Percentiles rank a stretch among this genome's conserved stretches.
Conservation (phyloP, 495 filamentous ascomycete species). For the Xylaria cubensis region DNA sequence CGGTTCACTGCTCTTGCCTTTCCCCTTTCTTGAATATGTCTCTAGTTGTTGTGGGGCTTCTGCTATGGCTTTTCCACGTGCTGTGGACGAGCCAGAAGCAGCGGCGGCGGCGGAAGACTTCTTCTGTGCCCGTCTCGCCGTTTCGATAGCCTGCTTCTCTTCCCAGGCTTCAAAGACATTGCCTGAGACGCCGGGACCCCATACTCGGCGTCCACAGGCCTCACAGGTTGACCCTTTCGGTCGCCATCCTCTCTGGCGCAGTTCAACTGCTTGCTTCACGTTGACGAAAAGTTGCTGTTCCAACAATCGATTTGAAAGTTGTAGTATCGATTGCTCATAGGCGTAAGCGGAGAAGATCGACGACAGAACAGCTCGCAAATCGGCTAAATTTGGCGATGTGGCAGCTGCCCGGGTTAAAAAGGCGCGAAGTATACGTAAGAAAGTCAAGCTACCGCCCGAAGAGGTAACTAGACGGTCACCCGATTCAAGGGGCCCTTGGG, state of each 20-base stretch:
- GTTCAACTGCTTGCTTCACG: conserved; percentile 73
- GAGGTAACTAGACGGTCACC: conserved; percentile 44
- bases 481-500: conserved; percentile 41
- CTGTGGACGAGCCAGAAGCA: conserved; percentile 30
- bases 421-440: conserved; percentile 86
- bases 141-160: conserved; percentile 60
- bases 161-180: conserved; percentile 85
- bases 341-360: conserved; percentile 95
- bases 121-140: conserved; percentile 46
- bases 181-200: conserved; percentile 86
- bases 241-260: conserved; percentile 89
- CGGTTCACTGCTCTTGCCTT: conserved; percentile 41
- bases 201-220: conserved; percentile 79
- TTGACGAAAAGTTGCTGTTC: conserved; percentile 90
- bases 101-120: conserved; percentile 30
- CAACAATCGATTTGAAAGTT: conserved; percentile 82
- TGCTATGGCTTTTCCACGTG: conserved; percentile 42
- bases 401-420: conserved; percentile 85
- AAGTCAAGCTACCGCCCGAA: conserved; percentile 68
- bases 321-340: conserved; percentile 87
- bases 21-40: conserved; percentile 41
- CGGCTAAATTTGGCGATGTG: conserved; percentile 83
- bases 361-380: conserved; percentile 81
- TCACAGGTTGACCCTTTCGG: conserved; percentile 87
- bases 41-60: conserved; percentile 31